Percentiles rank a stretch among this genome's conserved stretches.
Evolutionary conservation across 2,329 filamentous ascomycete genomes (phyloP).

Genomic region (Talaromyces islandicus): DNA sequence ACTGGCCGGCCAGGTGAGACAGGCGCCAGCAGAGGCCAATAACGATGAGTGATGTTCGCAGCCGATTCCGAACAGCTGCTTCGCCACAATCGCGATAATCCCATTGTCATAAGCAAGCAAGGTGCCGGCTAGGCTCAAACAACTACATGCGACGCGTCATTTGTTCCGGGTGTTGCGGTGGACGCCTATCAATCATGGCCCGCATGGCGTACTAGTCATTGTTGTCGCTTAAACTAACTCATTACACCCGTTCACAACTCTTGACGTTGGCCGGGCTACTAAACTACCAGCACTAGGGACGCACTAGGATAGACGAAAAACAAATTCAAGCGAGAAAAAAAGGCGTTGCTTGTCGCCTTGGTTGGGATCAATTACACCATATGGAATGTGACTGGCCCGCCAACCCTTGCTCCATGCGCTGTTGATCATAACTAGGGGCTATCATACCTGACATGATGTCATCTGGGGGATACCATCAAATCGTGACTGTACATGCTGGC

Average conservation of each 20-base stretch:
- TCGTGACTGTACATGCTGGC: neutral
- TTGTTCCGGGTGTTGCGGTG: neutral
- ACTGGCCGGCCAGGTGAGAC: neutral
- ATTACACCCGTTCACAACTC: neutral
- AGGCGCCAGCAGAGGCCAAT: neutral
- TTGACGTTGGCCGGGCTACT: neutral
- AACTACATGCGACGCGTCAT: neutral
- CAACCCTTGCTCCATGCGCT: neutral
- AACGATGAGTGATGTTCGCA: neutral
- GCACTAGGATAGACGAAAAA: neutral
- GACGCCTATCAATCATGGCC: neutral
- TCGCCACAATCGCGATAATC: neutral
- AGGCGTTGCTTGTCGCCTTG: neutral
- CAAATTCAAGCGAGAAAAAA: neutral
- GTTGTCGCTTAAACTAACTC: neutral
- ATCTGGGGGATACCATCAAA: neutral
- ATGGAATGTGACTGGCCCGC: neutral
- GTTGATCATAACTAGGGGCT: neutral
- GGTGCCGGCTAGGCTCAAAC: neutral
- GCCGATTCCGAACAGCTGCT: neutral
- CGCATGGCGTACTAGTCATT: neutral
- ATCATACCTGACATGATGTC: neutral
- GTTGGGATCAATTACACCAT: neutral
- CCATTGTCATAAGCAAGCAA: neutral
- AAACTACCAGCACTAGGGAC: neutral